These are phyloP conservation scores for Inga leiocalycina DNA, from an alignment of 306 rosid genomes.

Conservation along the genomic window DNA sequence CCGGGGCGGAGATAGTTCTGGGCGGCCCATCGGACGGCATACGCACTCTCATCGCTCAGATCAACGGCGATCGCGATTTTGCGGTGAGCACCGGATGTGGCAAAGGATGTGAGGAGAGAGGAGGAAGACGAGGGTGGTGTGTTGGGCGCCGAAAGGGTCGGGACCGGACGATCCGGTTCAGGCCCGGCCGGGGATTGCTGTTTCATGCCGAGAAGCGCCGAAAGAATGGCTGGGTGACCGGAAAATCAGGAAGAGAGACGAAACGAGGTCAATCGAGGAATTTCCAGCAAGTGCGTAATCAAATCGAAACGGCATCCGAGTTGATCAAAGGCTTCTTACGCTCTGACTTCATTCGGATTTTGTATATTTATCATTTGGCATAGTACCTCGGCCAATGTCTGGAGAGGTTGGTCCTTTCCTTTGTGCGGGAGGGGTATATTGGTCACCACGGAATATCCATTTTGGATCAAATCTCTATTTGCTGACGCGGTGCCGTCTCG, in stretches of 20 bases:
- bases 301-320: neutral
- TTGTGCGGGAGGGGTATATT: neutral
- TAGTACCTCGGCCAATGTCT: too few relatives aligned
- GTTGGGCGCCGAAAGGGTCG: constrained; percentile 30
- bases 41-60: constrained; percentile 90
- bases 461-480: neutral
- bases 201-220: constrained; percentile 38
- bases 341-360: neutral
- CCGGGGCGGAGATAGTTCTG: constrained; percentile 88
- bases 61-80: constrained; percentile 95
- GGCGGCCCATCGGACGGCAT: constrained; percentile 89
- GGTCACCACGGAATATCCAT: neutral
- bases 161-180: constrained; percentile 50
- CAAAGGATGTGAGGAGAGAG: neutral
- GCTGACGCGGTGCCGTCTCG: neutral
- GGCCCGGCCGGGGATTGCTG: constrained; percentile 45
- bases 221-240: constrained; percentile 21
- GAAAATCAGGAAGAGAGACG: neutral
- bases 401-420: neutral
- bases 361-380: neutral
- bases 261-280: neutral
- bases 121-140: constrained; percentile 34
- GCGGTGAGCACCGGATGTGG: constrained; percentile 55
- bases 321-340: neutral
- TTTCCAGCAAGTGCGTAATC: neutral